Conservation (phyloP, 2,329 filamentous ascomycete species). For the Cryphonectria naterciae region DNA sequence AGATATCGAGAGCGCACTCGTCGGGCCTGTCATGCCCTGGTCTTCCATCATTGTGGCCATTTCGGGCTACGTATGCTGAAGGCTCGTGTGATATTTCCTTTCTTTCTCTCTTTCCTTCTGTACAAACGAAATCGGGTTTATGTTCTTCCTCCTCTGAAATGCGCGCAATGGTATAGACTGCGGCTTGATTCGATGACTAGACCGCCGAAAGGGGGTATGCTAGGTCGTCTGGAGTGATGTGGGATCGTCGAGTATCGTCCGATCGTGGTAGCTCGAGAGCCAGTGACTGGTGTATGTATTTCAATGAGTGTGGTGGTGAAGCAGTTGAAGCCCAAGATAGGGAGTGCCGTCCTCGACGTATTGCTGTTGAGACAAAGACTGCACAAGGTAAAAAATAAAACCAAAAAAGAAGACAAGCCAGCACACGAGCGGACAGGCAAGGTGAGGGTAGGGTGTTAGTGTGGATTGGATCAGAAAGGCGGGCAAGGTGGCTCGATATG, state of each 20-base stretch:
- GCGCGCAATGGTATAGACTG: not conserved
- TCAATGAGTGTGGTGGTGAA: conserved; percentile 21
- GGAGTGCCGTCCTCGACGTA: conserved; percentile 39
- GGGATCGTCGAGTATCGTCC: conserved; percentile 12
- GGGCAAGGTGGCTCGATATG: conserved; percentile 29
- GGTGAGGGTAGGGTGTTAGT: not conserved
- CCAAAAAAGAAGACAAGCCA: not conserved
- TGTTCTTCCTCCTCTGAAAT: conserved; percentile 6
- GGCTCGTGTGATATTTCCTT: conserved; percentile 23
- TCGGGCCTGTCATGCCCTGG: conserved; percentile 24
- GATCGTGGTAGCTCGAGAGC: conserved; percentile 19
- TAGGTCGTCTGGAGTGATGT: not conserved
- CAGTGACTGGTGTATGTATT: conserved; percentile 16
- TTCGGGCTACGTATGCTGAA: conserved; percentile 31
- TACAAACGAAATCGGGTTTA: conserved; percentile 16
- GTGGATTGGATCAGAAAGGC: conserved; percentile 12
- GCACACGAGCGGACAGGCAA: not conserved
- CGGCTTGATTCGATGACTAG: not conserved
- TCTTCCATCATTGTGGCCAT: conserved; percentile 45
- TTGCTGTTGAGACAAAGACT: conserved; percentile 27
- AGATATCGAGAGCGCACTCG: conserved; percentile 33
- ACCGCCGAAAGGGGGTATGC: not conserved
- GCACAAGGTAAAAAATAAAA: conserved; percentile 22
- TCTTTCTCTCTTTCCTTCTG: conserved; percentile 12
- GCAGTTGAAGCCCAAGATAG: conserved; percentile 36